Evolutionary conservation across 2,329 filamentous ascomycete genomes (phyloP).

Genomic region (Pseudogymnoascus sp.): DNA sequence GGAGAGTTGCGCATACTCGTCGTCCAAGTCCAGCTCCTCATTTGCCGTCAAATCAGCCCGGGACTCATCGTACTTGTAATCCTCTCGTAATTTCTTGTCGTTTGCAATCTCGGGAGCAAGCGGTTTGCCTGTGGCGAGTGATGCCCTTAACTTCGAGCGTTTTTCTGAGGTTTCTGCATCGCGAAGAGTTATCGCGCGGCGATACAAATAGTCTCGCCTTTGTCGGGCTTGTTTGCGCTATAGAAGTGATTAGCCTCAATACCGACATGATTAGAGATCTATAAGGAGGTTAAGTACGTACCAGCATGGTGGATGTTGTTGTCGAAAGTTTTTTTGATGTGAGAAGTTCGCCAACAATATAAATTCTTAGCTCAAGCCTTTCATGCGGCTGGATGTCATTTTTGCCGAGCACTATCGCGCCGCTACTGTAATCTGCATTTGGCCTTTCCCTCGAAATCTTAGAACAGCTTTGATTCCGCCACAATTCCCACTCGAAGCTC

Average conservation of each 20-base stretch:
- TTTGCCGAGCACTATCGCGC: slow-evolving; percentile 14
- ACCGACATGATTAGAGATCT: slow-evolving; percentile 16
- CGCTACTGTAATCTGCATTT: slow-evolving; percentile 14
- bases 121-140: slow-evolving; percentile 82
- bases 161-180: slow-evolving; percentile 93
- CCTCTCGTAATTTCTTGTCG: slow-evolving; percentile 74
- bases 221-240: slow-evolving; percentile 69
- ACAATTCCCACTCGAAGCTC: slow-evolving; percentile 17
- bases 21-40: slow-evolving; percentile 70
- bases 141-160: slow-evolving; percentile 76
- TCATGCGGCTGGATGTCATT: slow-evolving; percentile 14
- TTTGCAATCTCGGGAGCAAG: slow-evolving; percentile 77
- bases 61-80: slow-evolving; percentile 92
- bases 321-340: slow-evolving; percentile 13
- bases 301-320: slow-evolving; percentile 13
- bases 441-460: slow-evolving; percentile 11
- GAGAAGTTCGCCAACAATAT: slow-evolving; percentile 15
- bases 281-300: background rate
- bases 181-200: slow-evolving; percentile 76
- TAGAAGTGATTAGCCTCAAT: slow-evolving; percentile 8
- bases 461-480: slow-evolving; percentile 14
- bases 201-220: slow-evolving; percentile 83
- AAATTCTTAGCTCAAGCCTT: slow-evolving; percentile 22
- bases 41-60: slow-evolving; percentile 59
- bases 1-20: slow-evolving; percentile 87